Evolutionary conservation across 2,329 filamentous ascomycete genomes (phyloP).

Genomic region (Ascomycota sp.): DNA sequence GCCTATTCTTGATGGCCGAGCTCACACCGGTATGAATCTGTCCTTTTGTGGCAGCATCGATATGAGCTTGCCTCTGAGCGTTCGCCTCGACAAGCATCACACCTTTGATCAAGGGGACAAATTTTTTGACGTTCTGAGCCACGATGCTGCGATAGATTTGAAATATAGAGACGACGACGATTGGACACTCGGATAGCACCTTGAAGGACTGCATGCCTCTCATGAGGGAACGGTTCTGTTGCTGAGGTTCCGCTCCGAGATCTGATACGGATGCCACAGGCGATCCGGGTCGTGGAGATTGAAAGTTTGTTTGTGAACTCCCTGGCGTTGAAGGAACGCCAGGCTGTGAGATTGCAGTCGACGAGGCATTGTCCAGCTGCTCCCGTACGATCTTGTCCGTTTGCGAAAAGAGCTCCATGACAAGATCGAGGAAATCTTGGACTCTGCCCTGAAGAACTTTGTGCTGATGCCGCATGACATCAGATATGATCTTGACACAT

Average conservation of each 20-base stretch:
- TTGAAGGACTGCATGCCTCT: conserved; percentile 99
- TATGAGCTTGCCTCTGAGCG: conserved; percentile 81
- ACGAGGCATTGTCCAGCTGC: conserved; percentile 64
- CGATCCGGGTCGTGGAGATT: conserved; percentile 77
- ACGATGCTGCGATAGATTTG: conserved; percentile 75
- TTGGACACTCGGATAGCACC: conserved; percentile 90
- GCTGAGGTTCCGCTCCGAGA: conserved; percentile 59
- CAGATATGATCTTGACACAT: conserved; percentile 95
- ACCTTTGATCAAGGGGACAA: conserved; percentile 83
- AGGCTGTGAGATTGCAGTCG: conserved; percentile 27
- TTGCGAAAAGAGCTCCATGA: conserved; percentile 87
- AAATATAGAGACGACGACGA: conserved; percentile 96
- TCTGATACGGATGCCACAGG: conserved; percentile 69
- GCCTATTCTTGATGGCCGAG: conserved; percentile 78
- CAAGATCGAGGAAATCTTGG: conserved; percentile 74
- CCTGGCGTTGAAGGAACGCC: conserved; percentile 47
- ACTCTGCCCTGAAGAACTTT: conserved; percentile 63
- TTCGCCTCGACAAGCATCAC: conserved; percentile 77
- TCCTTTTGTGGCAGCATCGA: conserved; percentile 57
- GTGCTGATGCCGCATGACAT: conserved; percentile 81
- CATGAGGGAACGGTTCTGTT: conserved; percentile 58
- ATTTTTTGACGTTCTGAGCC: conserved; percentile 66
- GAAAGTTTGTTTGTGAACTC: conserved; percentile 49
- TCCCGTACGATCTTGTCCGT: conserved; percentile 92
- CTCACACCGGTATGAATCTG: conserved; percentile 85